Base-by-base conservation (phyloP, 305 asterid genomes). In the Fraxinus greggii region DNA sequence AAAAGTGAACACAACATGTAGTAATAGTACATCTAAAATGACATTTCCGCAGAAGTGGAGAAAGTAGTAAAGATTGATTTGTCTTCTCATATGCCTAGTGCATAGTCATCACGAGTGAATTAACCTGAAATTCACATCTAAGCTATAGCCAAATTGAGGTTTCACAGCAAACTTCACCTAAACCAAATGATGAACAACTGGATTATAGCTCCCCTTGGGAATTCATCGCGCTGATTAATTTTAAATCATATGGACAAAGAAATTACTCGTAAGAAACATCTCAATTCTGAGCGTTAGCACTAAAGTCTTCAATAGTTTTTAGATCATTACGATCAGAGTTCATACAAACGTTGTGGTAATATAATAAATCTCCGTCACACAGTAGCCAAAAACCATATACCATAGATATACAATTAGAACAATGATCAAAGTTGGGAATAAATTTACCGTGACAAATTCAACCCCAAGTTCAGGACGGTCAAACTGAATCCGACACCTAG, bases 401-500 rank as follows among this genome's bases (percentile, higher is more conserved):
- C 35, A 83, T 72, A 51, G 72, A 31, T 35, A 74, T 61, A 83
- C 69, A 72, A 80, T 33, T 67, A 84, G 38, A 78, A 61, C 75
- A 54, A 84, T 32, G 42, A 80, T 73, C 73, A 79, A 75, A 76
- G 54, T 65, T 42, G 80, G 77, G 24, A 89, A 81, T 72, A 77
- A 65, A 84, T 87, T 87, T 89, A 95, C 99, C 97, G 78, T 89
- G 85, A 95, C 97, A 88, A 94, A 90, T 91, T 94, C 98, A 87
- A 94, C 98, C 80, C 98, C 99, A 42, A 94, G 90, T 67, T 95
- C 97, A 35, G 91, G 97, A 23, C 92, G 89, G 85, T 95, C 98
- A 89, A 95, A 95, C 87, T 95, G 99, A 86, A 95, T 90, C 72
- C 96, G 93, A 80, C 98, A 95, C 87, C 92, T 94, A 63, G 92